Evolutionary conservation across 2,329 filamentous ascomycete species (phyloP).

Genomic region (Herpomyces periplanetae): DNA sequence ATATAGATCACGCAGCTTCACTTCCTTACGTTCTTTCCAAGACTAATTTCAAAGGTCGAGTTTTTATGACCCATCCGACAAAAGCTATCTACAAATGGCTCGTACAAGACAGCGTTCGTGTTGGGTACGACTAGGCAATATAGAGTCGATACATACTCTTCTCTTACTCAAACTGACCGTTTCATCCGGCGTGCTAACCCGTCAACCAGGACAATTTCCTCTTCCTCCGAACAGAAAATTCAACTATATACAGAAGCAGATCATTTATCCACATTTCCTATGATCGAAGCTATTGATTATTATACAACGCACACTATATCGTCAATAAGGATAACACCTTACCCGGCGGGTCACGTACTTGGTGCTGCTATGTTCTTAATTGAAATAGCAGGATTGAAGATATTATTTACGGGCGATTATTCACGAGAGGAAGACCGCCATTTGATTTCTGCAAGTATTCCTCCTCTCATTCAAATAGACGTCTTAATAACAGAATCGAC

Average conservation of each 20-base stretch:
- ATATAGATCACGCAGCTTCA: conserved; percentile 94
- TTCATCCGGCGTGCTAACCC: conserved; percentile 7
- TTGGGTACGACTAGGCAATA: too few species aligned
- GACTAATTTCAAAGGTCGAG: conserved; percentile 78
- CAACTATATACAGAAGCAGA: conserved; percentile 75
- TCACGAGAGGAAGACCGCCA: conserved; percentile 80
- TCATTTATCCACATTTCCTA: conserved; percentile 60
- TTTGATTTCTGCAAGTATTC: conserved; percentile 67
- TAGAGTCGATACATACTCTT: too few species aligned
- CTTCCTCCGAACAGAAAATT: conserved; percentile 19
- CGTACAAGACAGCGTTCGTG: conserved; percentile 78
- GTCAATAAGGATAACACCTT: conserved; percentile 80
- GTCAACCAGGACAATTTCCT: conserved; percentile 17
- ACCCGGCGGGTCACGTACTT: conserved; percentile 84
- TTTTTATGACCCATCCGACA: conserved; percentile 97
- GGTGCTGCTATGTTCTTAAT: conserved; percentile 94
- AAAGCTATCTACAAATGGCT: conserved; percentile 99
- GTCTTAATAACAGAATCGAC: conserved; percentile 92
- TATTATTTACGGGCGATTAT: conserved; percentile 92
- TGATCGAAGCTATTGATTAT: conserved; percentile 91
- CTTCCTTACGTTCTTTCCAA: conserved; percentile 86
- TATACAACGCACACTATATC: conserved; percentile 91
- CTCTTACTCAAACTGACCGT: conserved; percentile 1
- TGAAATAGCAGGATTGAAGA: conserved; percentile 80
- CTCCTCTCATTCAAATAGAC: conserved; percentile 57